phyloP scores from a whole-genome alignment of 306 rosid species.

The Fragaria nilgerrensis region DNA sequence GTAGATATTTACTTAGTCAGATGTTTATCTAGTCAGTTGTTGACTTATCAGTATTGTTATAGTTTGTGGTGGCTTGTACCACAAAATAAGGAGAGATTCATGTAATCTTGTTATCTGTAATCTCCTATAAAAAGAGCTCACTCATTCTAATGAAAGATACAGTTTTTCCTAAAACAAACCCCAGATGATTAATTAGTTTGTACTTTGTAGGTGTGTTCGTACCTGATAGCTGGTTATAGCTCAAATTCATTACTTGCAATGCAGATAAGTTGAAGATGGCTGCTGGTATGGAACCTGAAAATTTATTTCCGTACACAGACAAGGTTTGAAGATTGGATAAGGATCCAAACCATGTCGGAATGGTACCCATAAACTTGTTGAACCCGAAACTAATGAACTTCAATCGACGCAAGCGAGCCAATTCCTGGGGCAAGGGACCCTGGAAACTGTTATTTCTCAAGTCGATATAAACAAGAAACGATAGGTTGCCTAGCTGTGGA shows the following conservation, averaged over 20 bases:
- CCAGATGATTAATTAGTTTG: no score
- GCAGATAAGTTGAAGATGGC: constrained; percentile 26
- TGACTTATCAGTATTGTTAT: no score
- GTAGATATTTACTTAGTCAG: no score
- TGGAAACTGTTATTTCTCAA: constrained; percentile 24
- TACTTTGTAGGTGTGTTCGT: no score
- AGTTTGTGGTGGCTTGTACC: no score
- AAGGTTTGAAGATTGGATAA: neutral
- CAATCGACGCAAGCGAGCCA: constrained; percentile 13
- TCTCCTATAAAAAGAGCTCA: no score
- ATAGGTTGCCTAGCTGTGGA: constrained; percentile 19
- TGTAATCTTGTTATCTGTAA: no score
- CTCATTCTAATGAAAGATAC: no score
- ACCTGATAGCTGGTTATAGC: constrained; percentile 20
- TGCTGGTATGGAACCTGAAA: constrained; percentile 1
- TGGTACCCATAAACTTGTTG: constrained; percentile 13
- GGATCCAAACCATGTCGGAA: constrained; percentile 21
- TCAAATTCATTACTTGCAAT: constrained; percentile 1
- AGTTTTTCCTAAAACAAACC: no score
- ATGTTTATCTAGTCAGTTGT: no score
- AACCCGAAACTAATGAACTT: neutral
- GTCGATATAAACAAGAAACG: constrained; percentile 13
- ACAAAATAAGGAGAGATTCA: no score
- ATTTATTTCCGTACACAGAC: neutral
- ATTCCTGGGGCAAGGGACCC: constrained; percentile 1